Percentiles rank a stretch among this genome's conserved stretches.
Evolutionary conservation across 345 rosid genomes (phyloP).

Genomic region (Pistacia vera): DNA sequence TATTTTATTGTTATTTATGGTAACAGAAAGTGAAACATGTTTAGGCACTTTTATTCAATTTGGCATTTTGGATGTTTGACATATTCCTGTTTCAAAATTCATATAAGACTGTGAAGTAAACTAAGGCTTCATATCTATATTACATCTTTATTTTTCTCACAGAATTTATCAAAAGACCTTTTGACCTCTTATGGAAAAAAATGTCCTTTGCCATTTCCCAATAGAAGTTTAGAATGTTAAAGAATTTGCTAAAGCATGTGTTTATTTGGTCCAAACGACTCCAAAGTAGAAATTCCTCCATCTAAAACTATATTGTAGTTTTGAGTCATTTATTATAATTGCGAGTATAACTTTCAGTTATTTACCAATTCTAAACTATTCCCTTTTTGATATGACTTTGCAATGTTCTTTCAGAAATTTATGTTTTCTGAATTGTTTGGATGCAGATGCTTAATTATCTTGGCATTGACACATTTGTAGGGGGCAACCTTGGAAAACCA

Average conservation of each 20-base stretch:
- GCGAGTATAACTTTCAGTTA: background rate
- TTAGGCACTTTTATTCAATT: background rate
- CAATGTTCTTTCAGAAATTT: background rate
- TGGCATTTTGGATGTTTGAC: too few species aligned
- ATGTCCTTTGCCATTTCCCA: too few species aligned
- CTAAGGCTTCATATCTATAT: too few species aligned
- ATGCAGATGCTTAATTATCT: slow-evolving; percentile 35
- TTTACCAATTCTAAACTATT: background rate
- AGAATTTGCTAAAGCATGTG: background rate
- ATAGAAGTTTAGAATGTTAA: too few species aligned
- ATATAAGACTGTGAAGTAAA: too few species aligned
- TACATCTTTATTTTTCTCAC: too few species aligned
- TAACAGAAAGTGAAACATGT: background rate
- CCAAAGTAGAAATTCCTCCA: background rate
- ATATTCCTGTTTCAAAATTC: too few species aligned
- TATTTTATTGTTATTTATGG: background rate
- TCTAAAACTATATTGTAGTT: background rate
- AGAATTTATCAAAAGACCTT: too few species aligned
- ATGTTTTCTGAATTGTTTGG: slow-evolving; percentile 7
- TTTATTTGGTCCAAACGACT: background rate
- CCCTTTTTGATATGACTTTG: background rate
- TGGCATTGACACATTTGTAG: slow-evolving; percentile 33
- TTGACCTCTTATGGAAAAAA: too few species aligned
- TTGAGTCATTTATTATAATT: background rate
- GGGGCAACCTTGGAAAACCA: slow-evolving; percentile 42